phyloP scores from a whole-genome alignment of 1,284 basidiomycete genomes.

The Malassezia vespertilionis region DNA sequence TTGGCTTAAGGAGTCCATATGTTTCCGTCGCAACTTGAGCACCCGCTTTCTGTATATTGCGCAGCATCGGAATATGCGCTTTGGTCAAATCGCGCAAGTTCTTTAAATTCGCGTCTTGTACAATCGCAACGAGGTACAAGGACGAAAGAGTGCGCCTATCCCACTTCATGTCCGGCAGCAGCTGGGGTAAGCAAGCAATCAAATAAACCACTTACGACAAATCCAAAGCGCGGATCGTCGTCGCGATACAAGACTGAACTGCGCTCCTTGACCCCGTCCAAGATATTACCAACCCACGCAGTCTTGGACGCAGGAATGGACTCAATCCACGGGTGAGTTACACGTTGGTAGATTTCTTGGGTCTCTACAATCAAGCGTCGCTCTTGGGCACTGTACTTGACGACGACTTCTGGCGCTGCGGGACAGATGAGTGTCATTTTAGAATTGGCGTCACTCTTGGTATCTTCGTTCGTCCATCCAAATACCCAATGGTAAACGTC shows the following conservation, averaged over 20 bases:
- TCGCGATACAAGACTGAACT: slow-evolving; percentile 64
- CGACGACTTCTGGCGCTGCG: slow-evolving; percentile 42
- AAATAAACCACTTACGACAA: slow-evolving; percentile 63
- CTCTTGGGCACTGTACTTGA: slow-evolving; percentile 67
- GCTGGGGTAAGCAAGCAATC: slow-evolving; percentile 20
- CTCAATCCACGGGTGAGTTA: slow-evolving; percentile 37
- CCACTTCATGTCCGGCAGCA: slow-evolving; percentile 53
- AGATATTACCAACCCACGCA: slow-evolving; percentile 80
- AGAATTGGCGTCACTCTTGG: slow-evolving; percentile 22
- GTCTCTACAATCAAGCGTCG: slow-evolving; percentile 53
- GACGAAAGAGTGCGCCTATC: slow-evolving; percentile 59
- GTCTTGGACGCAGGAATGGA: slow-evolving; percentile 49
- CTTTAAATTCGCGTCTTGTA: slow-evolving; percentile 41
- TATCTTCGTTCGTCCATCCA: slow-evolving; percentile 19
- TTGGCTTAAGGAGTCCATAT: slow-evolving; percentile 57
- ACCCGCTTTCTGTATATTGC: slow-evolving; percentile 57
- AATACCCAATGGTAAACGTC: slow-evolving; percentile 45
- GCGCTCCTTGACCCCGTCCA: slow-evolving; percentile 67
- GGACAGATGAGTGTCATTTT: slow-evolving; percentile 42
- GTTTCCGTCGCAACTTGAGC: slow-evolving; percentile 54
- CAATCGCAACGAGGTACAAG: slow-evolving; percentile 48
- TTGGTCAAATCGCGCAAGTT: slow-evolving; percentile 51
- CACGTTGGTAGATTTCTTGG: slow-evolving; percentile 30
- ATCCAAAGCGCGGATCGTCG: slow-evolving; percentile 55
- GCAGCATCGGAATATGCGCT: slow-evolving; percentile 62